These are phyloP conservation scores for Globisporangium splendens DNA, from an alignment of 352 stramenopile genomes.

Conservation along the genomic window DNA sequence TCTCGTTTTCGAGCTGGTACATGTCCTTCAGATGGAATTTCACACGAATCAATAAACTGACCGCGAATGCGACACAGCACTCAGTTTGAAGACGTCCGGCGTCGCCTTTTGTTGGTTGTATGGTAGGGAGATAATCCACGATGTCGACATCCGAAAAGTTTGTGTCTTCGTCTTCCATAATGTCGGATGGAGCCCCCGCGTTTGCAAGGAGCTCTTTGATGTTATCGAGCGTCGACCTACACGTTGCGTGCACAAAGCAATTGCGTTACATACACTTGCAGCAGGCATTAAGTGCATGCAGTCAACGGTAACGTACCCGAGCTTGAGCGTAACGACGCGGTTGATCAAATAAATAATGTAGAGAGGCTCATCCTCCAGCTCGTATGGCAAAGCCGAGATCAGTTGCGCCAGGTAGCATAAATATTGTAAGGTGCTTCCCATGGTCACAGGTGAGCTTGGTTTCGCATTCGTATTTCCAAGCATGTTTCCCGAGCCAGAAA, in stretches of 20 bases:
- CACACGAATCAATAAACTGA: constrained; percentile 63
- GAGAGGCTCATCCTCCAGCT: constrained; percentile 79
- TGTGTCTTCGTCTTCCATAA: constrained; percentile 45
- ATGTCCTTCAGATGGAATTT: constrained; percentile 75
- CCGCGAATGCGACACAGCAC: constrained; percentile 43
- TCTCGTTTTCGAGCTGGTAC: constrained; percentile 72
- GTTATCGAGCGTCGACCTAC: constrained; percentile 51
- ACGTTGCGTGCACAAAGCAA: background rate
- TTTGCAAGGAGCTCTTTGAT: constrained; percentile 46
- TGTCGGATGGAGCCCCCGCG: constrained; percentile 27
- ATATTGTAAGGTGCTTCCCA: constrained; percentile 49
- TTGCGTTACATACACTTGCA: background rate
- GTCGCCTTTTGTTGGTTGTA: constrained; percentile 9
- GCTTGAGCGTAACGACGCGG: constrained; percentile 72
- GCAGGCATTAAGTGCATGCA: background rate
- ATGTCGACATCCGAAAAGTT: constrained; percentile 45
- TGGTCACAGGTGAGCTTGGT: background rate
- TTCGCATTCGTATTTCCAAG: constrained; percentile 15
- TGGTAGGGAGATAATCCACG: constrained; percentile 21
- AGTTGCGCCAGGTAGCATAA: constrained; percentile 72
- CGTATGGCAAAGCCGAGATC: constrained; percentile 67
- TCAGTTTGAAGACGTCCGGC: constrained; percentile 15
- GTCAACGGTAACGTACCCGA: constrained; percentile 45
- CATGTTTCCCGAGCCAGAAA: constrained; percentile 49
- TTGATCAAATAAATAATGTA: constrained; percentile 89